A percentile compares a stretch with the other conserved stretches of the same genome.
These are phyloP conservation scores for Rosa chinensis DNA, from an alignment of 306 rosid species.

Conservation along the genomic window DNA sequence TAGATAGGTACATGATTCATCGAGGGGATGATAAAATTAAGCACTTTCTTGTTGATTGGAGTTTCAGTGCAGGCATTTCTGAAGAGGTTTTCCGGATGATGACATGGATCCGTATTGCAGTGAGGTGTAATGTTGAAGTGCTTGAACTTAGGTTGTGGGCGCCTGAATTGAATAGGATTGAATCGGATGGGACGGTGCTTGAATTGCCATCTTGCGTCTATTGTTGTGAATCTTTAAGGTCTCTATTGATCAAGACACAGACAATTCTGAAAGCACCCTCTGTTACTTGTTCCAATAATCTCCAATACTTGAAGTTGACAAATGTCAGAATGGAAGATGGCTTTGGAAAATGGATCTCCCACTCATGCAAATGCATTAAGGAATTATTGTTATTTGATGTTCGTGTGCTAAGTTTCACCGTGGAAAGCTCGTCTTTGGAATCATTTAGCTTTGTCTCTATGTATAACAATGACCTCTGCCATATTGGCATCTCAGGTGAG, in stretches of 20 bases:
- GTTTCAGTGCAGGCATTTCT: not conserved
- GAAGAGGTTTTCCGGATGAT: not conserved
- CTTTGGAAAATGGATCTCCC: not conserved
- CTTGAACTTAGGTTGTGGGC: not conserved
- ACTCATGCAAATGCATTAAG: slow-evolving; percentile 10
- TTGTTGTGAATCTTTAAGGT: not conserved
- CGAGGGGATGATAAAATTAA: not conserved
- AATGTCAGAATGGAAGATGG: not conserved
- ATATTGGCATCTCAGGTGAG: slow-evolving; percentile 7
- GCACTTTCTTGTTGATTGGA: not conserved
- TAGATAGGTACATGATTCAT: not conserved
- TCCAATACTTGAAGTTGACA: not conserved
- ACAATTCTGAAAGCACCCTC: not conserved
- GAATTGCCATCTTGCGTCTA: not conserved
- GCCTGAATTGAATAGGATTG: not conserved
- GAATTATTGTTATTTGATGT: not conserved
- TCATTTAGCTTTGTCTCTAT: not conserved
- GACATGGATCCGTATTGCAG: slow-evolving; percentile 1
- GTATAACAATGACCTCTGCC: not conserved
- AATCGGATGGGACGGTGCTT: not conserved
- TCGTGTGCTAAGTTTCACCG: not conserved
- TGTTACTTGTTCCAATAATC: not conserved
- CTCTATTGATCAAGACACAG: not conserved
- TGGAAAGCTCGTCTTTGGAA: not conserved
- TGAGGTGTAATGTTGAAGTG: slow-evolving; percentile 14